Base-by-base conservation (phyloP, 192 early-diverging fungal species). In the Gamsiella multidivaricata region DNA sequence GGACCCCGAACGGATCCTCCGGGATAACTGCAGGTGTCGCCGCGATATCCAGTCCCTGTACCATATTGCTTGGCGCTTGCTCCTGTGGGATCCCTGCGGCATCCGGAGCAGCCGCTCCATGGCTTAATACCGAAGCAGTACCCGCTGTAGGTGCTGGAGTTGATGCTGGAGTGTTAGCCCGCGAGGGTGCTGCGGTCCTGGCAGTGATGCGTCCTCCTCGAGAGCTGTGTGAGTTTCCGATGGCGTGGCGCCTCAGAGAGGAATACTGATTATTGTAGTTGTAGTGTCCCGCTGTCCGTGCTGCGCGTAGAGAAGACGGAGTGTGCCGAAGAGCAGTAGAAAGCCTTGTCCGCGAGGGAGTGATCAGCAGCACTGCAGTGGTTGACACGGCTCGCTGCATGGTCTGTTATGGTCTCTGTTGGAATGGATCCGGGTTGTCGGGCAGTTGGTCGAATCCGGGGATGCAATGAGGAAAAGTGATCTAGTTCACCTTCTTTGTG, bases 1-100 rank as follows among this genome's bases (percentile, higher is more conserved):
- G 43, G 20, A 80, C 65, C 23, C 79, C 69, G 58, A 52, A 61
- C 18, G 79, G 79, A 53, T 80, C 69, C 25, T 80, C 69, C 5
- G 79, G 68, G 3, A 80, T 60, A 33, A 72, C 54, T 12, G 65
- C 79, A 36, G 79, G 79, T 28, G 79, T 71, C 33, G 54, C 53
- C 6, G 64, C 79, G 26, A 69, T 60, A 36, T 78, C 74, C 20
- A 78, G 14, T 34, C 74, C 74, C 23, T 78, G 52, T 5, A 78
- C 61, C 25, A 69, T 33, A 29, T 47, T 29, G n/a, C 34, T 61
- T 4, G 22, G 18, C 12, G 36, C 45, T 18, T 78, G 55, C 8
- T 43, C 54, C 20, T 61, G 61, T 34, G 59, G 45, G 1, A 37
- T 57, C 9, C 36, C 54, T 41, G 37, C 36, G 1, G 18, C 22